A percentile compares a stretch with the other conserved stretches of the same genome.
Conservation (phyloP, 306 rosid genomes). For the Prunus kanzakura region DNA sequence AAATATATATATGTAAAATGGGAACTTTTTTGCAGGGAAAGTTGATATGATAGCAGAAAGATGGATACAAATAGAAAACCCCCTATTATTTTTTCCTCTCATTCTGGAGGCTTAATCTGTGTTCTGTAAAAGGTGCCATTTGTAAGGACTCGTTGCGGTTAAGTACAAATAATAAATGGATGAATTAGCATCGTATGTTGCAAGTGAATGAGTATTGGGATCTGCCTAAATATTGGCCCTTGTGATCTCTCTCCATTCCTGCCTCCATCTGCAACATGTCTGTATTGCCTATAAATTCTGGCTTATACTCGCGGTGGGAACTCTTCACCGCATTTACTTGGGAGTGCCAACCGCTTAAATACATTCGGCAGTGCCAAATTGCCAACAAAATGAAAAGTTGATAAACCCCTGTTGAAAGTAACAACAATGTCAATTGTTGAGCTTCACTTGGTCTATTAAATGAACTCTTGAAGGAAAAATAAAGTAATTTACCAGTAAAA, state of each 20-base stretch:
- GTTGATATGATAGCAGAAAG: background rate
- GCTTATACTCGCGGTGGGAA: background rate
- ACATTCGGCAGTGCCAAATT: background rate
- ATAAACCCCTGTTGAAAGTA: slow-evolving; percentile 13
- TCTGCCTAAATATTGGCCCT: slow-evolving; percentile 12
- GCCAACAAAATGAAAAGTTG: background rate
- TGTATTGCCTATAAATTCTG: background rate
- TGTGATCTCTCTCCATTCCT: slow-evolving; percentile 6
- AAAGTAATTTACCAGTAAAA: slow-evolving; percentile 29
- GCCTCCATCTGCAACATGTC: slow-evolving; percentile 3
- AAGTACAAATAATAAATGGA: slow-evolving; percentile 2
- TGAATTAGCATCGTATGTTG: slow-evolving; percentile 17
- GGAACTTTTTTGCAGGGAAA: background rate
- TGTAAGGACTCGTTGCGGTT: background rate
- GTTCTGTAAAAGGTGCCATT: background rate
- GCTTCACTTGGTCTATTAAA: background rate
- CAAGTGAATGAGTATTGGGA: background rate
- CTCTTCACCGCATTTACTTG: background rate
- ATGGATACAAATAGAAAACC: background rate
- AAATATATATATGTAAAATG: too few relatives aligned
- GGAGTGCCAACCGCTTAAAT: background rate
- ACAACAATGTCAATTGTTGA: background rate
- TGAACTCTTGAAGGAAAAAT: background rate
- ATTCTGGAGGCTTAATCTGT: background rate
- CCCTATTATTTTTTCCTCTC: background rate